Evolutionary conservation across 805 yeast species (phyloP).

Genomic region (Metschnikowia continentalis): DNA sequence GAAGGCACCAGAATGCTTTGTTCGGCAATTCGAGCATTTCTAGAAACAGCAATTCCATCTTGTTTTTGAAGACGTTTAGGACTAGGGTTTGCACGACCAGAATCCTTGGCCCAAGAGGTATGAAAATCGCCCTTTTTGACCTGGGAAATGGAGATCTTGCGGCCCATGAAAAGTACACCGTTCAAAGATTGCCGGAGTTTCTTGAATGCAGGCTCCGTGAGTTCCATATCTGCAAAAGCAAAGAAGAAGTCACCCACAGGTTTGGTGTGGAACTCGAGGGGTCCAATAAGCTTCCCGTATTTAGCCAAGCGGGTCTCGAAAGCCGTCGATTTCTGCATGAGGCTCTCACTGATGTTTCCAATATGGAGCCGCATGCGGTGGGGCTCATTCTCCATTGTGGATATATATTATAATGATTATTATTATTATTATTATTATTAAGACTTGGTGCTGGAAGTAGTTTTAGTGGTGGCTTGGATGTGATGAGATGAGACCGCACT

Average conservation of each 20-base stretch:
- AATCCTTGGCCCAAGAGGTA: slow-evolving; percentile 45
- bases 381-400: background rate
- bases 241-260: slow-evolving; percentile 51
- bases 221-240: slow-evolving; percentile 63
- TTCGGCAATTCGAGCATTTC: slow-evolving; percentile 43
- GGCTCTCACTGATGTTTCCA: slow-evolving; percentile 58
- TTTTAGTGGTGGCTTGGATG: background rate
- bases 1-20: slow-evolving; percentile 23
- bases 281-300: slow-evolving; percentile 52
- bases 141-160: slow-evolving; percentile 52
- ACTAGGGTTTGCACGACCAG: slow-evolving; percentile 30
- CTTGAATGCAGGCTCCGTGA: slow-evolving; percentile 41
- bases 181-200: slow-evolving; percentile 56
- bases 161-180: slow-evolving; percentile 74
- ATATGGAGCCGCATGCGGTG: slow-evolving; percentile 47
- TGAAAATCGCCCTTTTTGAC: slow-evolving; percentile 56
- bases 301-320: slow-evolving; percentile 54
- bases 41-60: slow-evolving; percentile 29
- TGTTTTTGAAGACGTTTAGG: slow-evolving; percentile 23
- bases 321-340: slow-evolving; percentile 43
- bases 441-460: too few relatives aligned
- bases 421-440: too few relatives aligned
- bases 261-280: slow-evolving; percentile 52
- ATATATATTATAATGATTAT: too few relatives aligned
- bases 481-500: background rate